Evolutionary conservation across 2,329 filamentous ascomycete species (phyloP), one percentile per base, ranked within the genome.

Genomic region (Ceratocystis variospora): DNA sequence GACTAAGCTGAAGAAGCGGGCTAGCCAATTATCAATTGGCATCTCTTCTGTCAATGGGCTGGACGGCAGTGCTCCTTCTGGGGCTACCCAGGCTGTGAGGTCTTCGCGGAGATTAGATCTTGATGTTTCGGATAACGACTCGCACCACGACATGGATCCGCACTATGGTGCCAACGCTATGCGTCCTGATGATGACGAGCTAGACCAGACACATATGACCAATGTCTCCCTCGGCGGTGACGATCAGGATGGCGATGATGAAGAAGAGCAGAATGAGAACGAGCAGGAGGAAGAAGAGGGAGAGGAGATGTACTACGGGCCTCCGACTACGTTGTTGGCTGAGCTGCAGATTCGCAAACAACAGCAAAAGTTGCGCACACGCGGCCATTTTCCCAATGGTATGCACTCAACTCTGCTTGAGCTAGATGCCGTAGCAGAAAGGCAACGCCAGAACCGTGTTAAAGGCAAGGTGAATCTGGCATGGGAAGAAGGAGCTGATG

Each of bases 291-390:
- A 79, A 28, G 79, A 77, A 3, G 76, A 79, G 2, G 77, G 78
- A 2, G 78, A 78, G 48, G 78, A 80, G 1, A 72, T 79, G 1
- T 87, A 84, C 69, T 80, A 86, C 64, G 90, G 89, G 0, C 82
- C 86, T 3, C 94, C 94, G 0, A 96, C 91, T 0, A 99, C 94
- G 0, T 81, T 99, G 0, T 82, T 99, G 28, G 94, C 94, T 0
- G 94, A 99, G 74, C 79, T 99, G 6, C 90, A 96, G 73, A 78
- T 96, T 69, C 87, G 94, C 63, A 97, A 99, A 74, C 86, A 89
- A 68, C 89, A 96, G 71, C 87, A 95, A 71, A 92, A 90, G 74
- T 80, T 86, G 69, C 86, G 94, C 45, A 94, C 87, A 37, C 73
- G 74, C 67, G 83, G 86, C 25, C 87, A 87, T 15, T 80, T 79